Evolutionary conservation across 2,329 filamentous ascomycete species (phyloP).

Genomic region (Talaromyces rugulosus): DNA sequence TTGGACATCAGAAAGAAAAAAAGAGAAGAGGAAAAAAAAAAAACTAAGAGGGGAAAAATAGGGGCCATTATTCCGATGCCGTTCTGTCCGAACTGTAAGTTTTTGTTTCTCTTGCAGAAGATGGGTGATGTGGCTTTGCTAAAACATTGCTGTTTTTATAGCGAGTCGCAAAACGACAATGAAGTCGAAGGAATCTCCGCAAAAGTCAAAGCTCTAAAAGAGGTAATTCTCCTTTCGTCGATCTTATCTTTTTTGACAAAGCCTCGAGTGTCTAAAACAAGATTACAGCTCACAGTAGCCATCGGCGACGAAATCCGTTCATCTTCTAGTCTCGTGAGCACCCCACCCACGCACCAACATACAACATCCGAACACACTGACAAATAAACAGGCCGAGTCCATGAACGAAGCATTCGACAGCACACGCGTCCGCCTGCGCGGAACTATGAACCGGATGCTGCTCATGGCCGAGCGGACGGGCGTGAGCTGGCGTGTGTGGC

Average conservation of each 20-base stretch:
- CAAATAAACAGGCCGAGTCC: conserved; percentile 54
- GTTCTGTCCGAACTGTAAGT: conserved; percentile 52
- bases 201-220: conserved; percentile 85
- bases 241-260: background rate
- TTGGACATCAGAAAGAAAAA: too few relatives aligned
- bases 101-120: background rate
- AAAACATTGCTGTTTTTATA: conserved; percentile 62
- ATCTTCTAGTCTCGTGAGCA: conserved; percentile 9
- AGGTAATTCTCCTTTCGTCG: conserved; percentile 53
- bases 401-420: conserved; percentile 95
- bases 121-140: background rate
- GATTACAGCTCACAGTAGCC: conserved; percentile 13
- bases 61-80: conserved; percentile 87
- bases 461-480: conserved; percentile 91
- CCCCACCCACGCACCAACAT: too few relatives aligned
- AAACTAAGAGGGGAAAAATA: conserved; percentile 26
- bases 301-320: conserved; percentile 13
- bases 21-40: background rate
- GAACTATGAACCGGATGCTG: conserved; percentile 97
- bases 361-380: background rate
- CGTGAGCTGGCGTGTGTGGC: conserved; percentile 94
- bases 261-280: background rate
- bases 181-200: conserved; percentile 86
- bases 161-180: conserved; percentile 86
- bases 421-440: conserved; percentile 72